These are phyloP conservation scores for Pichia sporocuriosa DNA, from an alignment of 805 yeast genomes.

Conservation along the genomic window DNA sequence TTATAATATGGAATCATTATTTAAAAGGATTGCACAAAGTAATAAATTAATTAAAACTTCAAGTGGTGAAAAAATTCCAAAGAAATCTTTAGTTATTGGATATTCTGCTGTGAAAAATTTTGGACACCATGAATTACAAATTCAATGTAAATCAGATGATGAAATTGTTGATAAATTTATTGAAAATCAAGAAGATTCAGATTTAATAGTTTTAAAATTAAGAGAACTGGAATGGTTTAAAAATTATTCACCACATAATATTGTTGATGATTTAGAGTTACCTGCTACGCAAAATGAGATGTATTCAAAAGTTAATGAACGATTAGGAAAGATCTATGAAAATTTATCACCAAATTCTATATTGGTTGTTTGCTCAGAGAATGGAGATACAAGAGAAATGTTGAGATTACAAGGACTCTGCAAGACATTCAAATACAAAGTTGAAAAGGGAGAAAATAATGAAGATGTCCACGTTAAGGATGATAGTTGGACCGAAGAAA, in stretches of 20 bases:
- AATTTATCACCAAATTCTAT: slow-evolving; percentile 52
- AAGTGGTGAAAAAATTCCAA: slow-evolving; percentile 23
- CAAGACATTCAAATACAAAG: slow-evolving; percentile 34
- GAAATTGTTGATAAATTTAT: slow-evolving; percentile 42
- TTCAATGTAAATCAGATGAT: slow-evolving; percentile 51
- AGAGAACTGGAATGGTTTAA: slow-evolving; percentile 50
- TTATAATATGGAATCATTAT: slow-evolving; percentile 36
- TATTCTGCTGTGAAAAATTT: slow-evolving; percentile 13
- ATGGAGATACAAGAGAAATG: slow-evolving; percentile 52
- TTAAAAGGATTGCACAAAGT: slow-evolving; percentile 29
- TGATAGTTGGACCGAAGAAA: slow-evolving; percentile 42
- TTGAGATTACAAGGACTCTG: slow-evolving; percentile 39
- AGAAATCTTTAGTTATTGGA: slow-evolving; percentile 24
- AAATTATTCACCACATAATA: slow-evolving; percentile 19
- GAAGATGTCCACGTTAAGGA: slow-evolving; percentile 19
- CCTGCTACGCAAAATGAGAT: slow-evolving; percentile 13
- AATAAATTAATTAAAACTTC: slow-evolving; percentile 18
- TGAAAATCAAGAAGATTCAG: slow-evolving; percentile 33
- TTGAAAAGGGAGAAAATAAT: slow-evolving; percentile 35
- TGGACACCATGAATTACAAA: slow-evolving; percentile 26
- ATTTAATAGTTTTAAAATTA: slow-evolving; percentile 48
- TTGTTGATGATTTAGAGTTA: slow-evolving; percentile 10
- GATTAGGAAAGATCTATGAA: slow-evolving; percentile 44
- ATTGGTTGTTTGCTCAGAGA: slow-evolving; percentile 54
- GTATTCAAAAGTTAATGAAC: slow-evolving; percentile 33